These are phyloP conservation scores for Agrocybe praecox DNA, from an alignment of 768 basidiomycete genomes.

Conservation along the genomic window DNA sequence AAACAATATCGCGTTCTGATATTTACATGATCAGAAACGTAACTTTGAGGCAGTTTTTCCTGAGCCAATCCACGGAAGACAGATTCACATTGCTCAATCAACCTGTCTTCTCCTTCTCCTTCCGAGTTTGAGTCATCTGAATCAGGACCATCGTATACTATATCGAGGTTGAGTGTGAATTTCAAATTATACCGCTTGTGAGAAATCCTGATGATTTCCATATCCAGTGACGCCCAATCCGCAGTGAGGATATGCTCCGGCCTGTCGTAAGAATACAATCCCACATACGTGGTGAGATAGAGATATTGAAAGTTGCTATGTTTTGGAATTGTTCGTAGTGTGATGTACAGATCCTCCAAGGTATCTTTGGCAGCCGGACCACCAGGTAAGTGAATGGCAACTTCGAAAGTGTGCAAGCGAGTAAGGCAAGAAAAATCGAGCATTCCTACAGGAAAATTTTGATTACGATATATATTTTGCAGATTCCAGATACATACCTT, in stretches of 20 bases:
- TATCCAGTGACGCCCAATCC: constrained; percentile 5
- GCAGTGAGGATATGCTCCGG: not conserved
- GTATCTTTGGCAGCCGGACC: not conserved
- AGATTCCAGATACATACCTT: not conserved
- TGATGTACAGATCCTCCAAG: not conserved
- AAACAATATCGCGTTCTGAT: not conserved
- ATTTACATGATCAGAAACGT: not conserved
- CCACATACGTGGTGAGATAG: not conserved
- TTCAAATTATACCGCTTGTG: not conserved
- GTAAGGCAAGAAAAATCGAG: not conserved
- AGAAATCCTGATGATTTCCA: constrained; percentile 1
- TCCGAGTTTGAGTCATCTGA: not conserved
- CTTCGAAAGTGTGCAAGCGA: not conserved
- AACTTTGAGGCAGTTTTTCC: not conserved
- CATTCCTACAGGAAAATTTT: not conserved
- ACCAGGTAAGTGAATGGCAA: not conserved
- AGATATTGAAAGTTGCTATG: not conserved
- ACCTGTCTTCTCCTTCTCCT: not conserved
- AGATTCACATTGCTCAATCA: not conserved
- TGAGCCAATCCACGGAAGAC: not conserved
- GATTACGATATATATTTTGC: not conserved
- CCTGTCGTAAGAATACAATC: not conserved
- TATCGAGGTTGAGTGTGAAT: constrained; percentile 2
- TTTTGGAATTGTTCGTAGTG: constrained; percentile 4
- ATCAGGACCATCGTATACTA: not conserved